These are phyloP conservation scores for Candida tetrigidarum DNA, from an alignment of 1,139 yeast genomes.

Conservation along the genomic window DNA sequence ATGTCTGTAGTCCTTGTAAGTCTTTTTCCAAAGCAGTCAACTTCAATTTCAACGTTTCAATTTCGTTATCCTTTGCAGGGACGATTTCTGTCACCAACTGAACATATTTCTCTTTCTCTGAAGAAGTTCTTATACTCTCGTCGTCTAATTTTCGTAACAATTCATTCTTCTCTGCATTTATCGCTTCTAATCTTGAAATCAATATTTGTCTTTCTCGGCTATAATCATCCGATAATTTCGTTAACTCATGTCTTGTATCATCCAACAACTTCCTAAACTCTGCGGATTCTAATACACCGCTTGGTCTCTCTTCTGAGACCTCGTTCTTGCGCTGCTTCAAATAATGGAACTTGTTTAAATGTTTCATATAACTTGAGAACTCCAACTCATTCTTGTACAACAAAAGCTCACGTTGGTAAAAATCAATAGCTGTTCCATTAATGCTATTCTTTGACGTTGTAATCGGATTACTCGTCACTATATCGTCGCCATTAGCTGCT, in stretches of 20 bases:
- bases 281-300: constrained; percentile 1
- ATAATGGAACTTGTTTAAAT: constrained; percentile 52
- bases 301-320: not conserved
- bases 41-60: constrained; percentile 23
- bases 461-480: not conserved
- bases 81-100: constrained; percentile 20
- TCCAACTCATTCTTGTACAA: constrained; percentile 65
- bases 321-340: constrained; percentile 33
- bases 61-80: constrained; percentile 30
- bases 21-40: constrained; percentile 17
- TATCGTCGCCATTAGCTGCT: not conserved
- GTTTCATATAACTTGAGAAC: constrained; percentile 59
- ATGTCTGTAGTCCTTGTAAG: not conserved
- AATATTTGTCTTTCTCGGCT: constrained; percentile 14
- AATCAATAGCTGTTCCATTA: constrained; percentile 38
- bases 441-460: not conserved
- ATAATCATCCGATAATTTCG: constrained; percentile 10
- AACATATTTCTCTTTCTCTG: constrained; percentile 24
- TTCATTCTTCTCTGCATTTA: constrained; percentile 21
- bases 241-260: constrained; percentile 13
- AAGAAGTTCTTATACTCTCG: constrained; percentile 24
- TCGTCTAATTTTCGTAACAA: constrained; percentile 11
- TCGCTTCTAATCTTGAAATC: constrained; percentile 19
- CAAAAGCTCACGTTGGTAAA: constrained; percentile 61
- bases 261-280: constrained; percentile 22